These are phyloP conservation scores for Calycina herbarum DNA, from an alignment of 2,329 filamentous ascomycete genomes.

Conservation along the genomic window DNA sequence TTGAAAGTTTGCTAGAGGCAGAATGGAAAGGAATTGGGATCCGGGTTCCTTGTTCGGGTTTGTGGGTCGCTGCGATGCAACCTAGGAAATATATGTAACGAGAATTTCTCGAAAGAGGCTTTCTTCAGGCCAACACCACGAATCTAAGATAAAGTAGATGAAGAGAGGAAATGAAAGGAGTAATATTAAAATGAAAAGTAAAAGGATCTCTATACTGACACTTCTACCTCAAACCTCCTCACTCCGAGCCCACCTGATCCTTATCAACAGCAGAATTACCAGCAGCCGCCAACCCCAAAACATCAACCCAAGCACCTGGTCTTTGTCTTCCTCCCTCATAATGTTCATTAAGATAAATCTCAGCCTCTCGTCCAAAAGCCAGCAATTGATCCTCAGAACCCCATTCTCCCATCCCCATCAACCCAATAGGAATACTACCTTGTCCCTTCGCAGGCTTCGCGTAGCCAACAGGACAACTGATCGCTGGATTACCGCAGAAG, in stretches of 20 bases:
- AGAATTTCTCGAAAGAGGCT: too few relatives aligned
- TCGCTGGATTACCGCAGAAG: conserved; percentile 73
- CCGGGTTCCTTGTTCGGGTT: too few relatives aligned
- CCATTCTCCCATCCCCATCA: conserved; percentile 68
- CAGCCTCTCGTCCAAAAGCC: conserved; percentile 57
- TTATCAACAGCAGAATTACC: neutral
- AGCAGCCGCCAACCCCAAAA: conserved; percentile 44
- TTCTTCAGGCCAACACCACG: too few relatives aligned
- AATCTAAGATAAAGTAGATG: too few relatives aligned
- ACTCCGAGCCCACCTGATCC: neutral
- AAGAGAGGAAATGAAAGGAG: too few relatives aligned
- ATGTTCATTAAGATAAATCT: conserved; percentile 53
- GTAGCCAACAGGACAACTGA: conserved; percentile 76
- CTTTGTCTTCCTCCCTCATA: conserved; percentile 50
- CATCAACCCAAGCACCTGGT: conserved; percentile 60
- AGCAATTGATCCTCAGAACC: conserved; percentile 64
- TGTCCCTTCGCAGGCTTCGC: conserved; percentile 45
- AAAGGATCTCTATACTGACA: neutral
- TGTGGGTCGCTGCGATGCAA: too few relatives aligned
- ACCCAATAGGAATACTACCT: conserved; percentile 54
- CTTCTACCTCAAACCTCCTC: neutral
- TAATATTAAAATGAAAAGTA: too few relatives aligned
- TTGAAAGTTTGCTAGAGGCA: too few relatives aligned
- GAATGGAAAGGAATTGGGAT: too few relatives aligned
- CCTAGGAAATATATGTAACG: too few relatives aligned